A percentile compares a stretch with the other conserved stretches of the same genome.
Conservation (phyloP, 345 rosid species). For the Populus tremula region DNA sequence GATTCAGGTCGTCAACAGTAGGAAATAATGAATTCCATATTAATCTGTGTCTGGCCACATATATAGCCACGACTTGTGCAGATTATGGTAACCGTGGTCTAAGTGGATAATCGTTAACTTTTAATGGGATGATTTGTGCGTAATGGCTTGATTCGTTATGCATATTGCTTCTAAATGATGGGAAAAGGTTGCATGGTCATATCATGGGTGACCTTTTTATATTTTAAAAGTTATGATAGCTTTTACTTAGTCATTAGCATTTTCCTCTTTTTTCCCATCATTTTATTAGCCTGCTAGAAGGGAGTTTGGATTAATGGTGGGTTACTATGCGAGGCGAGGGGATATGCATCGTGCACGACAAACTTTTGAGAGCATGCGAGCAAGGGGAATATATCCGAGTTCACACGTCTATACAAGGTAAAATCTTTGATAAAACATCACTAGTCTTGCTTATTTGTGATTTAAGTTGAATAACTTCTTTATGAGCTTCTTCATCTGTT, state of each 20-base stretch:
- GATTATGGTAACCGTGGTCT: neutral
- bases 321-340: conserved; percentile 89
- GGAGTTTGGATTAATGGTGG: conserved; percentile 92
- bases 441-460: neutral
- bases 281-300: conserved; percentile 82
- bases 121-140: neutral
- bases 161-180: neutral
- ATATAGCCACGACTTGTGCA: neutral
- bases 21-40: neutral
- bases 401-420: conserved; percentile 89
- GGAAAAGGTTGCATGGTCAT: neutral
- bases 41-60: neutral
- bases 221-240: neutral
- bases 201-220: neutral
- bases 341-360: conserved; percentile 94
- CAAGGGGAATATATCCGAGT: conserved; percentile 88
- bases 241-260: neutral
- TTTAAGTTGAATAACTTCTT: neutral
- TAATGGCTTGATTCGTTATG: neutral
- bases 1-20: neutral
- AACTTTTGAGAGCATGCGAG: conserved; percentile 88
- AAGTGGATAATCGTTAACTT: neutral
- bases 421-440: conserved; percentile 3
- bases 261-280: conserved; percentile 9
- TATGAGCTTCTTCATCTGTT: conserved; percentile 4